Base-by-base conservation (phyloP, 2,329 filamentous ascomycete genomes). In the Calcarisporium arbuscula region DNA sequence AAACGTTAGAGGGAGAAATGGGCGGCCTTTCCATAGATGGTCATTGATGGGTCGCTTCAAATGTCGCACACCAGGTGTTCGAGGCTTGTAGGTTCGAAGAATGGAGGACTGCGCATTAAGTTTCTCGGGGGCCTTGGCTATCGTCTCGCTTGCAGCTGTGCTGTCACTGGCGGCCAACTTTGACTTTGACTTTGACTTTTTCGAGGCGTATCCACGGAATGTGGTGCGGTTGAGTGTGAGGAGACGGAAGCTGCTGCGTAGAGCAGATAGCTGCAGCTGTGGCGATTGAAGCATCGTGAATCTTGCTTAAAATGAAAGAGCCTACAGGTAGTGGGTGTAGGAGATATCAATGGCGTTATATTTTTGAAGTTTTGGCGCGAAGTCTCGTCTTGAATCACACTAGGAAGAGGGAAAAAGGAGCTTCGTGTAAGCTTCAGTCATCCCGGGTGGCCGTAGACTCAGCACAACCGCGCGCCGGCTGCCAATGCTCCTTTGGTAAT, bases 1-100 rank as follows among this genome's bases (percentile, higher is more conserved):
- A 52, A 87, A 85, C 9, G 94, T 98, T 59, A 98, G 72, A 32
- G 81, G 77, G 21, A 85, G 70, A 47, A 83, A 80, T 1, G 92
- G 86, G 37, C 88, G 74, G 39, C 92, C 92, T 64, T 94, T 95
- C 87, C 87, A 96, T 29, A 98, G 68, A 61, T 98, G 92, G 53
- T 95, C 88, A 62, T 96, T 96, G 62, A 95, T 82, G 11, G 92
- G 88, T 28, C 92, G 78, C 59, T 82, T 84, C 46, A 98, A 69
- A 74, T 98, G 92, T 52, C 92, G 81, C 39, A 94, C 62, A 73
- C 92, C 92, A 10, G 90, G 90, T 1, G 92, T 95, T 50, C 87
- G 80, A 22, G 92, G 92, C 60, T 85, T 96, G 62, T 95, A 98
- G 35, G 85, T 92, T 50, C 86, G 80, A 59, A 96, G 58, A 28